Evolutionary conservation across 2,329 filamentous ascomycete genomes (phyloP).

Genomic region (Chalaropsis thielavioides): DNA sequence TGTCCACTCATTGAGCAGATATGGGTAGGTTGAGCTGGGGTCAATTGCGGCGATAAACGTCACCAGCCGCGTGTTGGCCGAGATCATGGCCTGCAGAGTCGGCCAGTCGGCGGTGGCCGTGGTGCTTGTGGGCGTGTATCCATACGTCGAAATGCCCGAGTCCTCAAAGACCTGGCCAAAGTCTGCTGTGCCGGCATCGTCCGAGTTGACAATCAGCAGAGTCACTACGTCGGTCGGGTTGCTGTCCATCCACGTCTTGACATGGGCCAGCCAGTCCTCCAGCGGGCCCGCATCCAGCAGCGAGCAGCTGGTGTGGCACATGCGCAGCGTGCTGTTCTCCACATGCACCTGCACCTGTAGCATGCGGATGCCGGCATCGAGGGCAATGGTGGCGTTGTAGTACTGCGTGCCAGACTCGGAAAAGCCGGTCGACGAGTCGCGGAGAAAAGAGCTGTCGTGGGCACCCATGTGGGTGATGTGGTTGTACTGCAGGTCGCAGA

Average conservation of each 20-base stretch:
- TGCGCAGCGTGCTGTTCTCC: conserved; percentile 38
- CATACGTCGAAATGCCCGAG: conserved; percentile 46
- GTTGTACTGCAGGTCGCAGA: conserved; percentile 59
- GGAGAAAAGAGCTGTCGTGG: conserved; percentile 59
- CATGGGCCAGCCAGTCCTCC: conserved; percentile 45
- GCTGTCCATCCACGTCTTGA: conserved; percentile 53
- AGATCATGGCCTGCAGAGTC: conserved; percentile 55
- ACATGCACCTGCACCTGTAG: conserved; percentile 50
- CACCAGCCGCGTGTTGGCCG: conserved; percentile 48
- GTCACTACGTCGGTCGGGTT: conserved; percentile 66
- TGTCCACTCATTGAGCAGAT: conserved; percentile 48
- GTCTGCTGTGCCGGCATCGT: conserved; percentile 39
- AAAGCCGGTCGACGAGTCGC: conserved; percentile 46
- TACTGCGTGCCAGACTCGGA: conserved; percentile 58
- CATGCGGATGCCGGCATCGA: conserved; percentile 56
- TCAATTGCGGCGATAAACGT: conserved; percentile 49
- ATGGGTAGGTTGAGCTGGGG: conserved; percentile 32
- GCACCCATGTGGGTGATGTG: conserved; percentile 66
- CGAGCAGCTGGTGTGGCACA: conserved; percentile 56
- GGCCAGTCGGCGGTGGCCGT: conserved; percentile 44
- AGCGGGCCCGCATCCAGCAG: conserved; percentile 56
- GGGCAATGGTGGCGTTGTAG: conserved; percentile 55
- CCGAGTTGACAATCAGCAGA: conserved; percentile 56
- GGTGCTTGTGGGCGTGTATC: conserved; percentile 39
- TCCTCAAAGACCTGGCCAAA: conserved; percentile 41